Conservation (phyloP, 495 filamentous ascomycete species). For the Chaetomidium leptoderma region DNA sequence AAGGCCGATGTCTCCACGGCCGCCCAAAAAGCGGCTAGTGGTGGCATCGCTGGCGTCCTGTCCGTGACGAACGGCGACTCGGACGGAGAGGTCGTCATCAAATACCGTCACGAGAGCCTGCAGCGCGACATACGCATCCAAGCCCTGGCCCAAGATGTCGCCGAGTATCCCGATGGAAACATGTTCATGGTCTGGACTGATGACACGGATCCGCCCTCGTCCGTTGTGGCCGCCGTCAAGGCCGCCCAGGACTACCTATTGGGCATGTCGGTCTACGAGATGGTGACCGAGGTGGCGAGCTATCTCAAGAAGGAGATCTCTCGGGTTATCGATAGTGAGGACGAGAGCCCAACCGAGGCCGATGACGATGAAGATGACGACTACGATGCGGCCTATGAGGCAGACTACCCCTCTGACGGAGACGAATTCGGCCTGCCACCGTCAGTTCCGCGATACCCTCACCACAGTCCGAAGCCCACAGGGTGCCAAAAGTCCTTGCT, state of each 20-base stretch:
- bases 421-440: constrained; percentile 25
- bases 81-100: constrained; percentile 32
- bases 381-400: constrained; percentile 27
- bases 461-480: neutral
- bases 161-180: constrained; percentile 62
- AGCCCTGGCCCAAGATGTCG: constrained; percentile 41
- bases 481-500: neutral
- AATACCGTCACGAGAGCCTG: constrained; percentile 22
- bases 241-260: constrained; percentile 21
- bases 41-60: constrained; percentile 22
- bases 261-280: constrained; percentile 44
- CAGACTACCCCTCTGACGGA: constrained; percentile 30
- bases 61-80: constrained; percentile 21
- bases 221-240: constrained; percentile 8
- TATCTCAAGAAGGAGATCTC: constrained; percentile 33
- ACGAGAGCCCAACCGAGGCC: constrained; percentile 30
- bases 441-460: neutral
- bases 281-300: constrained; percentile 42
- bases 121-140: constrained; percentile 22
- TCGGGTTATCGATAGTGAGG: constrained; percentile 33
- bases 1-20: constrained; percentile 31
- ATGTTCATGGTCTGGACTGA: constrained; percentile 57
- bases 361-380: constrained; percentile 31
- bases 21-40: constrained; percentile 25
- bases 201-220: constrained; percentile 40